Base-by-base conservation (phyloP, 2,329 filamentous ascomycete species). In the Lachnellula hyalina region DNA sequence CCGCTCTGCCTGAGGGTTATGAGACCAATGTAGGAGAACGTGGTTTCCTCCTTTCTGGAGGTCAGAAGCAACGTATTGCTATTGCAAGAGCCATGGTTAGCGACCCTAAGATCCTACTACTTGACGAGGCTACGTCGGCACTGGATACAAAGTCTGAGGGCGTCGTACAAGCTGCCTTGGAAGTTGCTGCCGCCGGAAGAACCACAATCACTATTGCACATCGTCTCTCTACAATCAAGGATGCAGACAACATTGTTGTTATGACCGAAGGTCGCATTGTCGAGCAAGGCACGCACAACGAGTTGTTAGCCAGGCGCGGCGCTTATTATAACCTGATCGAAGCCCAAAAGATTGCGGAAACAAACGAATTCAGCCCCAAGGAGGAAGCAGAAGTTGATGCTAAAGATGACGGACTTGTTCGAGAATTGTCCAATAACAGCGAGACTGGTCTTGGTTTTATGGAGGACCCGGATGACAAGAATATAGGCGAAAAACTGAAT, bases 191-290 rank as follows among this genome's bases (percentile, higher is more conserved):
- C 1, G 80, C 87, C 60, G 93, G 92, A 23, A 83, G 94, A 52
- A 99, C 94, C 0, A 97, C 94, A 2, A 96, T 97, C 64, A 89
- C 92, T 6, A 97, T 99, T 71, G 94, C 94, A 44, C 94, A 99
- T 74, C 86, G 93, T 63, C 78, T 99, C 8, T 96, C 91, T 0
- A 99, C 94, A 5, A 96, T 99, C 75, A 91, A 85, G 71, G 86
- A 91, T 60, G 93, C 93, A 0, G 88, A 97, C 71, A 96, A 96
- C 66, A 99, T 99, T 63, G 89, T 97, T 12, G 93, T 96, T 60
- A 93, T 99, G 86, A 81, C 85, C 4, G 74, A 85, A 57, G 94
- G 94, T 12, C 75, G 79, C n/a, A 95, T 99, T 56, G 79, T 96
- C 12, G 94, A 99, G 72, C 91, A 96, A 71, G 94, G 94, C 50